These are phyloP conservation scores for Atkinsonella texensis DNA, from an alignment of 2,329 filamentous ascomycete genomes.

Conservation along the genomic window DNA sequence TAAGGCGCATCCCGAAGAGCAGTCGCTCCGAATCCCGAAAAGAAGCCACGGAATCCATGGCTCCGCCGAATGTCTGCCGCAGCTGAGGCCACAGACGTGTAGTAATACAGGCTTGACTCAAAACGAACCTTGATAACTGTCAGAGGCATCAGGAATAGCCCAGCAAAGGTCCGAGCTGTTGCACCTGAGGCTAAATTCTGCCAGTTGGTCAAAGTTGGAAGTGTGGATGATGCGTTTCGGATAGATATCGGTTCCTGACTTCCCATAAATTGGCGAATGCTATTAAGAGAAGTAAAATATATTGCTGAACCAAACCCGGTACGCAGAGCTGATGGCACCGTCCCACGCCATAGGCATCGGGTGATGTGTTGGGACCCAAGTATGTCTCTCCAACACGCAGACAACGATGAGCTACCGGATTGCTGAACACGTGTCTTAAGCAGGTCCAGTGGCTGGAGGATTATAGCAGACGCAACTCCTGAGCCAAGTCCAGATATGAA, in stretches of 20 bases:
- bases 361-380: conserved; percentile 50
- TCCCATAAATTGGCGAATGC: conserved; percentile 55
- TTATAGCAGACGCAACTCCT: conserved; percentile 74
- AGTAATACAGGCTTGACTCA: conserved; percentile 77
- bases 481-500: conserved; percentile 81
- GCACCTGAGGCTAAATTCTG: conserved; percentile 82
- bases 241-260: conserved; percentile 11
- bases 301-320: conserved; percentile 88
- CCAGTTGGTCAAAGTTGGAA: conserved; percentile 72
- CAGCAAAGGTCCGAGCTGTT: conserved; percentile 70
- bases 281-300: conserved; percentile 84
- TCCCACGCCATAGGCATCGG: conserved; percentile 79
- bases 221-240: conserved; percentile 46
- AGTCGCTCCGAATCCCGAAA: conserved; percentile 86
- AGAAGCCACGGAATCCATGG: conserved; percentile 75
- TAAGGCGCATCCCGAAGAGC: conserved; percentile 93
- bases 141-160: conserved; percentile 87
- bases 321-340: conserved; percentile 80
- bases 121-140: conserved; percentile 96
- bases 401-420: conserved; percentile 57
- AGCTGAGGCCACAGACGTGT: conserved; percentile 63
- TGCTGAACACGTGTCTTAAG: conserved; percentile 96
- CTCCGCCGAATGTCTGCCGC: conserved; percentile 59
- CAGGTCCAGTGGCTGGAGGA: conserved; percentile 89
- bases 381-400: conserved; percentile 17